These are phyloP conservation scores for Pichia heedii DNA, from an alignment of 805 yeast species.

Conservation along the genomic window DNA sequence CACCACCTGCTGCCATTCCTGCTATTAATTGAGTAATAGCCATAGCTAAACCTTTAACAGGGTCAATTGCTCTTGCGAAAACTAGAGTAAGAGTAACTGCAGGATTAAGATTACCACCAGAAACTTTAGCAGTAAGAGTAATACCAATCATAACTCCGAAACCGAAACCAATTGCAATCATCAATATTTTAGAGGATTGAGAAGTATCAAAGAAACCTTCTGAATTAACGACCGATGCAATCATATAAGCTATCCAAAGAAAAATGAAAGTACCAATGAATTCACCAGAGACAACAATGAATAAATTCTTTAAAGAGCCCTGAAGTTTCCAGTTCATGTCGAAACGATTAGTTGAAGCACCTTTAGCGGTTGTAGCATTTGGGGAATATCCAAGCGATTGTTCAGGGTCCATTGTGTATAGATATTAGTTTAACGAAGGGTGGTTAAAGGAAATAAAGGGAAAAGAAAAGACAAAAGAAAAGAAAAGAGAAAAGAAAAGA, in stretches of 20 bases:
- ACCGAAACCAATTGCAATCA: conserved; percentile 84
- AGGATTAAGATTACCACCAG: conserved; percentile 88
- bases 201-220: conserved; percentile 30
- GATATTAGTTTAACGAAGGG: not conserved
- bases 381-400: conserved; percentile 34
- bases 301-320: conserved; percentile 42
- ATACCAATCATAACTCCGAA: conserved; percentile 73
- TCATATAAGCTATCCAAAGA: conserved; percentile 71
- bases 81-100: conserved; percentile 72
- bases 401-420: conserved; percentile 28
- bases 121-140: conserved; percentile 59
- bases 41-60: conserved; percentile 60
- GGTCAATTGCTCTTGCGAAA: conserved; percentile 66
- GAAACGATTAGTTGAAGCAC: conserved; percentile 5
- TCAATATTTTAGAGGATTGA: conserved; percentile 55
- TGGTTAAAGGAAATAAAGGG: not conserved
- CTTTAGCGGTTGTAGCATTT: conserved; percentile 22
- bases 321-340: conserved; percentile 31
- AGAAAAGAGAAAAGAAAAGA: not conserved
- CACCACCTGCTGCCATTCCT: conserved; percentile 91
- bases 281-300: conserved; percentile 68
- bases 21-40: conserved; percentile 64
- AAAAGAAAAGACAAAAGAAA: not conserved
- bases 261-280: conserved; percentile 81
- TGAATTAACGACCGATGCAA: conserved; percentile 70